Percentiles rank a stretch among this genome's conserved stretches.
phyloP scores from a whole-genome alignment of 129 eudicot species.

The Artemisia tridentata region DNA sequence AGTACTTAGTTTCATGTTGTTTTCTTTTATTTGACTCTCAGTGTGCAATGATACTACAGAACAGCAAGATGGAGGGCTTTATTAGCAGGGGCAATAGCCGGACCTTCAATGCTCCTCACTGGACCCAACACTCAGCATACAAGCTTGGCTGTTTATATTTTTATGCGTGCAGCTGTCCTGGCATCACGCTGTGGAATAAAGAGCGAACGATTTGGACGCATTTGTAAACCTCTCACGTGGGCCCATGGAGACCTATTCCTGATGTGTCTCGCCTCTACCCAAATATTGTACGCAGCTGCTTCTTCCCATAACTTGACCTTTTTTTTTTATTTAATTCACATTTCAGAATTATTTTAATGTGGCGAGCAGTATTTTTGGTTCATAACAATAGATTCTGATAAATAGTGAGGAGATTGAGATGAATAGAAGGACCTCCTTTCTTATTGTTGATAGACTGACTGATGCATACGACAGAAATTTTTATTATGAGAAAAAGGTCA shows the following conservation, averaged over 20 bases:
- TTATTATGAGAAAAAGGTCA: background rate
- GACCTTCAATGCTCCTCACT: constrained; percentile 97
- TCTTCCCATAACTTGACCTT: background rate
- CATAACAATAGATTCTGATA: background rate
- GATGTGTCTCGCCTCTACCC: constrained; percentile 96
- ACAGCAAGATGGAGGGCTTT: constrained; percentile 97
- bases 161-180: constrained; percentile 97
- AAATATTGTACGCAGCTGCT: constrained; percentile 62
- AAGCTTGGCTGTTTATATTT: constrained; percentile 90
- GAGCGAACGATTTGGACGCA: constrained; percentile 78
- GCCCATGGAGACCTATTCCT: constrained; percentile 94
- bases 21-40: constrained; percentile 6
- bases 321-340: background rate
- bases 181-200: constrained; percentile 99
- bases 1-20: constrained; percentile 22
- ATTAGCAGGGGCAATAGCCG: constrained; percentile 92
- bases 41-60: constrained; percentile 42
- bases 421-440: background rate
- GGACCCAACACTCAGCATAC: constrained; percentile 79
- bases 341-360: constrained; percentile 1
- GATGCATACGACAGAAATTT: background rate
- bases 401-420: background rate
- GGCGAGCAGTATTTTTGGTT: background rate
- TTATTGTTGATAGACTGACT: background rate
- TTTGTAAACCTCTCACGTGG: constrained; percentile 98